phyloP scores from a whole-genome alignment of 75 land plant genomes.

The Pinus taeda region DNA sequence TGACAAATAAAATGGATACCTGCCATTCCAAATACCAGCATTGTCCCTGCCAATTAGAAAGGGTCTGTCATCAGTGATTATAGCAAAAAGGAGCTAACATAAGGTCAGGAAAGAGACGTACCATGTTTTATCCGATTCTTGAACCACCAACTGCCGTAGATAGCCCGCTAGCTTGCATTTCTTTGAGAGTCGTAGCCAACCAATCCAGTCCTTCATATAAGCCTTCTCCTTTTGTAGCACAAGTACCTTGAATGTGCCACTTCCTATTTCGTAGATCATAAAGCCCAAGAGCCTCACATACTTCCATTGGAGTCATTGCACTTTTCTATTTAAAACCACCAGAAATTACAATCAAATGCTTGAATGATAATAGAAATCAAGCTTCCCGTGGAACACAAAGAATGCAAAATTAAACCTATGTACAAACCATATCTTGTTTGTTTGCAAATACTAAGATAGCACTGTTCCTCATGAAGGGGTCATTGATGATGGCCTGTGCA shows the following conservation, averaged over 20 bases:
- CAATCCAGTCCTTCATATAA: conserved; percentile 59
- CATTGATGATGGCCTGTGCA: conserved; percentile 38
- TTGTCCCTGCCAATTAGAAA: background rate
- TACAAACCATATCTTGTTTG: conserved; percentile 50
- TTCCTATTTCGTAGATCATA: conserved; percentile 32
- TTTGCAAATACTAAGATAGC: conserved; percentile 61
- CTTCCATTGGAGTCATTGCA: conserved; percentile 46
- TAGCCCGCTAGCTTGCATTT: conserved; percentile 48
- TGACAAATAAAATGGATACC: background rate
- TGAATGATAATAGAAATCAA: background rate
- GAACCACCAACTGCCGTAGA: conserved; percentile 42
- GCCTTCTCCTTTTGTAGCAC: conserved; percentile 55
- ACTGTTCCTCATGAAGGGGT: conserved; percentile 57
- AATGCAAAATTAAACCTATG: background rate
- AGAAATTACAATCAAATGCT: conserved; percentile 4
- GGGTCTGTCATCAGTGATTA: background rate
- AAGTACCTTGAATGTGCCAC: conserved; percentile 64
- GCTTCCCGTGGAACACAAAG: background rate
- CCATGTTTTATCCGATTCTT: conserved; percentile 10
- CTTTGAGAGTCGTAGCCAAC: conserved; percentile 46
- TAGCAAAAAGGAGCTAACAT: background rate
- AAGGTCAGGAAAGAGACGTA: too few species aligned
- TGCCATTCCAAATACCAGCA: background rate
- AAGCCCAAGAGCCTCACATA: conserved; percentile 51
- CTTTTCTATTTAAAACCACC: conserved; percentile 30